These are phyloP conservation scores for Cryptococcus sp. DNA, from an alignment of 1,284 basidiomycete genomes.

Conservation along the genomic window DNA sequence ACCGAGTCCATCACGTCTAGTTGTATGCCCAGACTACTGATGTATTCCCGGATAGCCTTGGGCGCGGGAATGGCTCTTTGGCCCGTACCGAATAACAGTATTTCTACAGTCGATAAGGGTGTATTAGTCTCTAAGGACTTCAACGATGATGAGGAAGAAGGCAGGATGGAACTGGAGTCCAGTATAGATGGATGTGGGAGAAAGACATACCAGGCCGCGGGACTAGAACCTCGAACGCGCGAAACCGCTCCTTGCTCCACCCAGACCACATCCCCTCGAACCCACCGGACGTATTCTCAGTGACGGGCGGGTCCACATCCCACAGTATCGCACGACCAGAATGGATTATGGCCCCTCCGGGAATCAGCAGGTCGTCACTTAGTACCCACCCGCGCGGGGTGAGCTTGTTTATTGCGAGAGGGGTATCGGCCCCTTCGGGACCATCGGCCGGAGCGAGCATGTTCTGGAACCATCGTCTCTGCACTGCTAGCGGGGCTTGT, in stretches of 20 bases:
- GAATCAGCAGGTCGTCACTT: slow-evolving; percentile 68
- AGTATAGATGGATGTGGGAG: neutral
- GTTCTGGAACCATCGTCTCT: slow-evolving; percentile 19
- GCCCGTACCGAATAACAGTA: slow-evolving; percentile 87
- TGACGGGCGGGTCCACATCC: slow-evolving; percentile 68
- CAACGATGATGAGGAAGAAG: neutral
- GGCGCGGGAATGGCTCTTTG: slow-evolving; percentile 71
- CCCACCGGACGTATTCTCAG: slow-evolving; percentile 53
- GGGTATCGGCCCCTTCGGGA: slow-evolving; percentile 5
- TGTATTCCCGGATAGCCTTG: slow-evolving; percentile 64
- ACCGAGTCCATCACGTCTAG: slow-evolving; percentile 95
- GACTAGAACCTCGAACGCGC: slow-evolving; percentile 74
- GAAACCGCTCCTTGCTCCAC: slow-evolving; percentile 74
- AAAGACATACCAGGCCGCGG: slow-evolving; percentile 78
- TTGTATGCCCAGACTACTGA: slow-evolving; percentile 80
- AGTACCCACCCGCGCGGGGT: slow-evolving; percentile 51
- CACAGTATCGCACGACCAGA: slow-evolving; percentile 86
- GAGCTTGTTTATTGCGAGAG: slow-evolving; percentile 43
- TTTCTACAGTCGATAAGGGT: slow-evolving; percentile 62
- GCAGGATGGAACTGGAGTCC: neutral
- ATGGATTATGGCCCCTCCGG: slow-evolving; percentile 76
- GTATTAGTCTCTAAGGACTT: neutral
- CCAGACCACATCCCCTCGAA: slow-evolving; percentile 51
- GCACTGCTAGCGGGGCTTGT: too few species aligned
- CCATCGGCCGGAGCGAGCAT: slow-evolving; percentile 28